A percentile compares a stretch with the other conserved stretches of the same genome.
Conservation (phyloP, 768 basidiomycete genomes). For the Favolaschia claudopus region DNA sequence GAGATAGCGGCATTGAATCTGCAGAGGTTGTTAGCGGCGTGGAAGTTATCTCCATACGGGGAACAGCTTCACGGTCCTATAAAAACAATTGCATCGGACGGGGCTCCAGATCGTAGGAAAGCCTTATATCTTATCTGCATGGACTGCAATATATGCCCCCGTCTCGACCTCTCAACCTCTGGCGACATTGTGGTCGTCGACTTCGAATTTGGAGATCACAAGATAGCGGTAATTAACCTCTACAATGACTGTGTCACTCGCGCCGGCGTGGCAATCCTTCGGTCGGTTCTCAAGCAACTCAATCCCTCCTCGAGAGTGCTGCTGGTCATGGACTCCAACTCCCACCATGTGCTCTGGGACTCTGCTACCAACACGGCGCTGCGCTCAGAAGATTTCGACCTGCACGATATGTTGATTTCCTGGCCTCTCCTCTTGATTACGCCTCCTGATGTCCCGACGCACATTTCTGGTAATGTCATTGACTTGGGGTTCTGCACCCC, state of each 20-base stretch:
- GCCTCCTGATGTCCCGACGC: not conserved
- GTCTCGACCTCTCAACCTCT: not conserved
- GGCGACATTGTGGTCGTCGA: not conserved
- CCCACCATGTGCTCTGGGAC: slow-evolving; percentile 8
- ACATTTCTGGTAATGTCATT: not conserved
- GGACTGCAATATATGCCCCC: not conserved
- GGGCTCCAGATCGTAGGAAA: too few relatives aligned
- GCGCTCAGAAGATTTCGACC: not conserved
- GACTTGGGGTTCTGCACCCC: not conserved
- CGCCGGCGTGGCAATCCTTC: not conserved
- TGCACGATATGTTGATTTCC: not conserved
- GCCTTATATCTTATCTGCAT: too few relatives aligned
- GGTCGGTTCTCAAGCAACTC: not conserved
- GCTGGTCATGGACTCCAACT: not conserved
- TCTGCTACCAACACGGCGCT: not conserved
- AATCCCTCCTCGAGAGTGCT: not conserved
- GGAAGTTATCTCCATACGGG: too few relatives aligned
- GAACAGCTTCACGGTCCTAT: too few relatives aligned
- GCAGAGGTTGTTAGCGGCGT: too few relatives aligned
- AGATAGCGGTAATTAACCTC: not conserved
- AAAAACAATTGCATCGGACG: too few relatives aligned
- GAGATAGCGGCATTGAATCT: too few relatives aligned
- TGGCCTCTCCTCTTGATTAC: not conserved
- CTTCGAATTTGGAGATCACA: not conserved
- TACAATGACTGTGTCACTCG: slow-evolving; percentile 6